Evolutionary conservation across 2,329 filamentous ascomycete genomes (phyloP).

Genomic region (Fusarium sarcochroum): DNA sequence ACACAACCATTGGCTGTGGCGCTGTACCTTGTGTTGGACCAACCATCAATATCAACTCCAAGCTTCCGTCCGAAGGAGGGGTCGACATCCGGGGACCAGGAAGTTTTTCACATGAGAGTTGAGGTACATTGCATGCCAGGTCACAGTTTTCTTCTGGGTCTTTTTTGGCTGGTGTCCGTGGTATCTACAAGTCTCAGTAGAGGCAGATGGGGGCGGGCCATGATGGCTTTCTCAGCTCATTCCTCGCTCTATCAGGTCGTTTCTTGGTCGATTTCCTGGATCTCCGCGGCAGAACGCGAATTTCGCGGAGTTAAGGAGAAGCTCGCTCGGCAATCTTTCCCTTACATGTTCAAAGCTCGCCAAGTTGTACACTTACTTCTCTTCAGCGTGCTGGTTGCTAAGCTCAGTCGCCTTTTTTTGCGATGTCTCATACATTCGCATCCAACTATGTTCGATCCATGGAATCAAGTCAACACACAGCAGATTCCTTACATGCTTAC

Average conservation of each 20-base stretch:
- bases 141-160: conserved; percentile 4
- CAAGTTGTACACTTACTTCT: not conserved
- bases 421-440: not conserved
- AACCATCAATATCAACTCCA: conserved; percentile 18
- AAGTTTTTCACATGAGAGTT: conserved; percentile 23
- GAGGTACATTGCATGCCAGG: conserved; percentile 13
- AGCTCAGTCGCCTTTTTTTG: not conserved
- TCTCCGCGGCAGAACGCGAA: not conserved
- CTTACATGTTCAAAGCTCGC: not conserved
- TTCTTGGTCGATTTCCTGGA: conserved; percentile 3
- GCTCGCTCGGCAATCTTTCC: not conserved
- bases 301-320: not conserved
- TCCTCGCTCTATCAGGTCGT: conserved; percentile 7
- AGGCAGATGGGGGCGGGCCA: conserved; percentile 9
- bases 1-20: conserved; percentile 24
- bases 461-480: not conserved
- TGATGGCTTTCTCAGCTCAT: conserved; percentile 22
- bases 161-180: not conserved
- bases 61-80: conserved; percentile 24
- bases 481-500: not conserved
- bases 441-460: no score
- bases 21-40: conserved; percentile 16
- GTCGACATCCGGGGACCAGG: conserved; percentile 29
- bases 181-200: conserved; percentile 1
- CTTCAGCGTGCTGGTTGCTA: not conserved